Evolutionary conservation across 2,329 filamentous ascomycete genomes (phyloP), one percentile per base, ranked within the genome.

Genomic region (Mycogone perniciosa): DNA sequence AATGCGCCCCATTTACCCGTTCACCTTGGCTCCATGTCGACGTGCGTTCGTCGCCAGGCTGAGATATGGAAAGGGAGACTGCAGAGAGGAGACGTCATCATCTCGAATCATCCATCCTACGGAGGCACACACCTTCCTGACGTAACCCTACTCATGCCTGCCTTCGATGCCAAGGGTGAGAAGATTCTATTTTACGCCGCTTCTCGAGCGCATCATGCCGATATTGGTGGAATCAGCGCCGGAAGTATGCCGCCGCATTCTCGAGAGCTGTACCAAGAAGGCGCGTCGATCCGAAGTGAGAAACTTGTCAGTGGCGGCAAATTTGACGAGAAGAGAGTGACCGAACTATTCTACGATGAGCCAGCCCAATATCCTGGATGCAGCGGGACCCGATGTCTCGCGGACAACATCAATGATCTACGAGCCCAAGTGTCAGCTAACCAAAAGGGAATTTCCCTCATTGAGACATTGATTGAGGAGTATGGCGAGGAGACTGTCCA

Each of bases 341-440:
- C 79, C 0, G 81, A 91, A 55, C 70, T 89, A 0, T 73, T 93
- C 8, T 82, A 88, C 46, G 75, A 85, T 30, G 86, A 90, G 57
- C 88, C 88, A 0, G 85, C 86, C 0, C 76, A 85, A 59, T 82
- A 88, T 56, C 80, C 84, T 1, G 88, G 85, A 0, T 93, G 88
- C 65, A 86, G 83, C 50, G 88, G 88, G 2, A 90, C 88, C 1
- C 74, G 88, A 40, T 90, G 86, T 65, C 72, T 93, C 1, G 84
- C 81, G 9, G 88, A 93, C 63, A 92, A 92, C 60, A 75, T 93
- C 55, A 91, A 89, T 43, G 88, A 93, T 61, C 71, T 93, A 26
- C 89, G 90, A 64, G 88, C 88, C 0, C 88, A 92, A 62, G 84
- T 92, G 4, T 88, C 88, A 0, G 88, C 88, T 1, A 93, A 93